Conservation (phyloP, 306 rosid genomes). For the Chamaecrista fasciculata region DNA sequence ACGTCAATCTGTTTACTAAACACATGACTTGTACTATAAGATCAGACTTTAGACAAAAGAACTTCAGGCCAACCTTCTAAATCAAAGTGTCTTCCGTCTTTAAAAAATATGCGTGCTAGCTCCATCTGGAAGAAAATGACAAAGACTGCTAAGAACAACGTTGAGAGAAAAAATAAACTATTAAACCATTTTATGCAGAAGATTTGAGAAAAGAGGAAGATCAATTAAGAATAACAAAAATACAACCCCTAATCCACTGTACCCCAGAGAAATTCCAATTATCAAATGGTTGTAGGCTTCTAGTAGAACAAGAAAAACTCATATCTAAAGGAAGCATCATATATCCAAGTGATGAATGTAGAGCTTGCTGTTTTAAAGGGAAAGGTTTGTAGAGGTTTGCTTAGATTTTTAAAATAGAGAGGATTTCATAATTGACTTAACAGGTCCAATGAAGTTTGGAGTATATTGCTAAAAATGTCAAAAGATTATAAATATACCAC, state of each 20-base stretch:
- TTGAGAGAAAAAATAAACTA: constrained; percentile 22
- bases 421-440: background rate
- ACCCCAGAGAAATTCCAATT: background rate
- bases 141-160: constrained; percentile 17
- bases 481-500: background rate
- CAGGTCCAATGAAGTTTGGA: background rate
- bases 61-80: constrained; percentile 67
- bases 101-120: constrained; percentile 71
- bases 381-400: background rate
- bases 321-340: background rate
- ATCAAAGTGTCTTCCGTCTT: constrained; percentile 79
- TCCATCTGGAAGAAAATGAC: constrained; percentile 60
- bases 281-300: background rate
- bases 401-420: background rate
- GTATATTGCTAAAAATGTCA: background rate
- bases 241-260: background rate
- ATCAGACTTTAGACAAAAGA: constrained; percentile 8
- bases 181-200: constrained; percentile 10
- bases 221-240: constrained; percentile 11
- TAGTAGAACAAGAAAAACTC: background rate
- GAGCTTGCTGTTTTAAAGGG: background rate
- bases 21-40: constrained; percentile 16
- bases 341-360: background rate
- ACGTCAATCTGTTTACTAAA: background rate
- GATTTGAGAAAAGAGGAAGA: background rate